phyloP scores from a whole-genome alignment of 2,329 filamentous ascomycete species.

The Zymoseptoria tritici region DNA sequence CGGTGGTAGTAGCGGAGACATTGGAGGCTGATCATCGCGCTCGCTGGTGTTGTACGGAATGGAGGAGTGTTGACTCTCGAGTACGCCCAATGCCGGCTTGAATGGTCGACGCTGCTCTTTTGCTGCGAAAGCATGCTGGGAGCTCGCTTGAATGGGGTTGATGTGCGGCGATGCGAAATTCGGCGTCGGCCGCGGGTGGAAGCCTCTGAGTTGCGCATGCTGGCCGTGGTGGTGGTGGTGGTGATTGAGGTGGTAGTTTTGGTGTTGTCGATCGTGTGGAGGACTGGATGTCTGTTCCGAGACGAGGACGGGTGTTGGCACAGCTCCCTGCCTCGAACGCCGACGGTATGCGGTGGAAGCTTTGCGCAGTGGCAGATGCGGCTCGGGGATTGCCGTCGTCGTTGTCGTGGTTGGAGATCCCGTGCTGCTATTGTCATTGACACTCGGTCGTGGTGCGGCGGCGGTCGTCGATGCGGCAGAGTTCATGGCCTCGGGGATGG shows the following conservation, averaged over 20 bases:
- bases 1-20: constrained; percentile 20
- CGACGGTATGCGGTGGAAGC: constrained; percentile 32
- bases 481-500: constrained; percentile 23
- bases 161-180: constrained; percentile 21
- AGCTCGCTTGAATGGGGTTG: constrained; percentile 26
- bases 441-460: constrained; percentile 4
- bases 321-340: constrained; percentile 21
- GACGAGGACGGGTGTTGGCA: constrained; percentile 24
- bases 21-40: constrained; percentile 12
- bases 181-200: constrained; percentile 24
- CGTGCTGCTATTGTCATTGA: constrained; percentile 43
- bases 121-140: constrained; percentile 29
- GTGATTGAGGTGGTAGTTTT: constrained; percentile 5
- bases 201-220: constrained; percentile 19
- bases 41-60: background rate
- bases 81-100: constrained; percentile 23
- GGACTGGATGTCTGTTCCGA: background rate
- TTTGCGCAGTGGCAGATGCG: constrained; percentile 36
- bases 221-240: constrained; percentile 16
- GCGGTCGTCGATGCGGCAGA: constrained; percentile 1
- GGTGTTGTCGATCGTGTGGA: background rate
- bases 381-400: constrained; percentile 26
- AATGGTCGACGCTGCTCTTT: constrained; percentile 22
- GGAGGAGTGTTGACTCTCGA: constrained; percentile 15
- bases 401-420: constrained; percentile 39